Percentiles rank a stretch among this genome's conserved stretches.
Evolutionary conservation across 78 protist genomes (phyloP).

Genomic region (Polysphondylium violaceum): DNA sequence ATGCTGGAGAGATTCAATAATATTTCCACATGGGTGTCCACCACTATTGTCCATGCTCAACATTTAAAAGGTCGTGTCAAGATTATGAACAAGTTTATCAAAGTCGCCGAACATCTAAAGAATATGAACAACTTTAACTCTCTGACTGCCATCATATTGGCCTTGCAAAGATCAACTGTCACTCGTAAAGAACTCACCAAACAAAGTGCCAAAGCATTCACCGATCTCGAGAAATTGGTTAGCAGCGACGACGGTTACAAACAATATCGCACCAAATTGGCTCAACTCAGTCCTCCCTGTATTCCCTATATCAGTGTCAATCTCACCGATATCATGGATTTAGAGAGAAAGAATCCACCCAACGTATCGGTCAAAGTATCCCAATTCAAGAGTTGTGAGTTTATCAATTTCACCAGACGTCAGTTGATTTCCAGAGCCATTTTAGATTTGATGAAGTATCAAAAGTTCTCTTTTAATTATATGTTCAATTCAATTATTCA

Average conservation of each 20-base stretch:
- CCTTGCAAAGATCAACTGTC: constrained; percentile 6
- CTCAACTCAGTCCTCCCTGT: constrained; percentile 53
- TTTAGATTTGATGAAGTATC: constrained; percentile 6
- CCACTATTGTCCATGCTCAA: constrained; percentile 4
- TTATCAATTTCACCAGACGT: constrained; percentile 28
- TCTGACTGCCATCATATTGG: constrained; percentile 8
- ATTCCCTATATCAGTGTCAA: constrained; percentile 72
- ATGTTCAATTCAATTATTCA: constrained; percentile 16
- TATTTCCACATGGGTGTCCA: constrained; percentile 40
- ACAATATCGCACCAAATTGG: not conserved
- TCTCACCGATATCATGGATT: constrained; percentile 49
- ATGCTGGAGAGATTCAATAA: constrained; percentile 13
- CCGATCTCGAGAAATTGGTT: constrained; percentile 10
- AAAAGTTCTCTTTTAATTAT: not conserved
- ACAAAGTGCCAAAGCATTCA: not conserved
- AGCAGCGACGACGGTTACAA: not conserved
- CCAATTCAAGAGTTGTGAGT: not conserved
- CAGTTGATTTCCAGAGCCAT: not conserved
- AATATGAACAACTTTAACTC: constrained; percentile 62
- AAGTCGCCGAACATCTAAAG: constrained; percentile 38
- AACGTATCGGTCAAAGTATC: not conserved
- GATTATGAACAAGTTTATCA: constrained; percentile 33
- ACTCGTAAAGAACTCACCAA: constrained; percentile 7
- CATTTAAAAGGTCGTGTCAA: constrained; percentile 15
- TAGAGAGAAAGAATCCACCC: constrained; percentile 28